Evolutionary conservation across 331 rosid genomes (phyloP).

Genomic region (Prunus yedoensis): DNA sequence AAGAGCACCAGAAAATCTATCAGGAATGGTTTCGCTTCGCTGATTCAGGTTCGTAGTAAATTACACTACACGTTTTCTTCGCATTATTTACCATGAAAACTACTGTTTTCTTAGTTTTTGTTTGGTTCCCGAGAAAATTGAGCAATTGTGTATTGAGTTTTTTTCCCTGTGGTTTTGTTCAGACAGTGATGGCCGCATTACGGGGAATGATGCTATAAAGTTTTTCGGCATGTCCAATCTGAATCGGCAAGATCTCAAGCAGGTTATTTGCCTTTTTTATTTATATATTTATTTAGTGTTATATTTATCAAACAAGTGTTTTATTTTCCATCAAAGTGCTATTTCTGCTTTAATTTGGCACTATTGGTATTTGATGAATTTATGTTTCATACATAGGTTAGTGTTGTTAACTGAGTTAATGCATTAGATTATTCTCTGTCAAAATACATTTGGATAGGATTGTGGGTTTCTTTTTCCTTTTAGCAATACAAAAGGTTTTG

Average conservation of each 20-base stretch:
- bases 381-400: neutral
- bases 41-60: conserved; percentile 58
- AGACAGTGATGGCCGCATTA: conserved; percentile 91
- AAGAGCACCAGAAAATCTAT: conserved; percentile 57
- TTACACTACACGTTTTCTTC: neutral
- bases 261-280: conserved; percentile 38
- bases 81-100: neutral
- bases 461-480: neutral
- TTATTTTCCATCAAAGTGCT: neutral
- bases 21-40: conserved; percentile 83
- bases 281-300: neutral
- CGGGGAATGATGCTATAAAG: conserved; percentile 72
- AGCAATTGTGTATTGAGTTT: neutral
- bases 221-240: conserved; percentile 75
- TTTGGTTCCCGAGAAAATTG: conserved; percentile 9
- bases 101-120: neutral
- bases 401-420: neutral
- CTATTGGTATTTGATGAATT: neutral
- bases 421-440: neutral
- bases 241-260: conserved; percentile 81
- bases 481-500: neutral
- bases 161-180: conserved; percentile 14
- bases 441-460: neutral
- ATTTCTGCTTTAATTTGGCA: neutral
- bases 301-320: neutral